Conservation (phyloP, 2,329 filamentous ascomycete genomes). For the Furcasterigmium furcatum region DNA sequence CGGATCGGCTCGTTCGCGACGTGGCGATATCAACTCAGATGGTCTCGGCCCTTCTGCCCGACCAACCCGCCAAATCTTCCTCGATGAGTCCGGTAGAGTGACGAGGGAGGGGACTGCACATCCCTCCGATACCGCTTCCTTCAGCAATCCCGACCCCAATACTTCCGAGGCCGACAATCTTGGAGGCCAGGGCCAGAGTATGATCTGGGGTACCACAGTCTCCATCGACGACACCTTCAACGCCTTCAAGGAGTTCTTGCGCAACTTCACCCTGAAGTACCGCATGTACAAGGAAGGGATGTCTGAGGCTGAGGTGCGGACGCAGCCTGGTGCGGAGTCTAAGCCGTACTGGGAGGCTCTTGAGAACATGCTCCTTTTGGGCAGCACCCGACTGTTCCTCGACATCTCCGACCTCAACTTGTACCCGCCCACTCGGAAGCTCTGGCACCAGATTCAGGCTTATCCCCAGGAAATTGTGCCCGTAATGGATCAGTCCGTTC, state of each 20-base stretch:
- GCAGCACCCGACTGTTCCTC: slow-evolving; percentile 79
- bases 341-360: slow-evolving; percentile 83
- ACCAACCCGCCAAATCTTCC: slow-evolving; percentile 50
- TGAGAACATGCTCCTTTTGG: slow-evolving; percentile 86
- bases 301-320: slow-evolving; percentile 69
- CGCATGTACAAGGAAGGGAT: slow-evolving; percentile 88
- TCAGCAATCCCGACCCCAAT: slow-evolving; percentile 66
- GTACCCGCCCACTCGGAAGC: slow-evolving; percentile 87
- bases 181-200: slow-evolving; percentile 74
- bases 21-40: slow-evolving; percentile 87
- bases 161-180: slow-evolving; percentile 90
- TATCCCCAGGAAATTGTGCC: slow-evolving; percentile 97
- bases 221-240: slow-evolving; percentile 87
- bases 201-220: slow-evolving; percentile 97
- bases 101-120: slow-evolving; percentile 42
- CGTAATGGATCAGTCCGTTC: slow-evolving; percentile 91
- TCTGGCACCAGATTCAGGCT: slow-evolving; percentile 92
- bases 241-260: slow-evolving; percentile 86
- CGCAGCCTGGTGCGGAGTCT: slow-evolving; percentile 67
- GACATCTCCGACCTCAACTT: slow-evolving; percentile 87
- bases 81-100: slow-evolving; percentile 57
- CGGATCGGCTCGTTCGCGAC: slow-evolving; percentile 57
- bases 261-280: slow-evolving; percentile 91
- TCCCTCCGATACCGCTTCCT: slow-evolving; percentile 56
- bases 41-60: slow-evolving; percentile 55